Evolutionary conservation across 2,329 filamentous ascomycete species (phyloP), one percentile per base, ranked within the genome.

Genomic region (Ascochyta pisi): DNA sequence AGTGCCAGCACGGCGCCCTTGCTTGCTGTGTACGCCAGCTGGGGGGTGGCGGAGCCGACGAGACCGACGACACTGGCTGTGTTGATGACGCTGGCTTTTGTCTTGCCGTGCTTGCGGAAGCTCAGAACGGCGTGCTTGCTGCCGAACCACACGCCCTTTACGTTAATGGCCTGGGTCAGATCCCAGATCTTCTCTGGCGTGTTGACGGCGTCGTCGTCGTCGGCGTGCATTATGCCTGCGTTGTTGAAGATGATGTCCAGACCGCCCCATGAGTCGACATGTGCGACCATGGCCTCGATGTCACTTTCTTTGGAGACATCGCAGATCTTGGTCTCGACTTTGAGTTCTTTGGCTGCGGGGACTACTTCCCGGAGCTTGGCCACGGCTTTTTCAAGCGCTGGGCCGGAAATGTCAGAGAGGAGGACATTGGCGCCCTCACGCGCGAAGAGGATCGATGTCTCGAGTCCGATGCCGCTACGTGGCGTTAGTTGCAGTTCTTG

Each of bases 61-160:
- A 96, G 83, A 3, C 92, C 92, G 42, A 96, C 92, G 44, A 96
- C 89, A 42, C 89, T 93, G 24, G 92, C 92, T 3, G 92, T 96
- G 83, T 96, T 96, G 84, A 96, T 93, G 77, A 97, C 87, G 77
- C 88, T 92, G 47, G 86, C 91, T 67, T 84, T 86, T 40, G 81
- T 85, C 86, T 97, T 97, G 51, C 85, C 84, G 82, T 96, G 83
- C 67, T 86, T 87, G 63, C 92, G 89, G 68, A 97, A 83, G 40
- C 90, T 86, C 46, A 94, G 82, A 26, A 97, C 88, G 6, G 93
- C 92, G 76, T 96, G 91, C 83, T 96, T 97, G 84, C 87, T 89
- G 58, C 93, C 93, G 76, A 86, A 97, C 93, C 93, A 96, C n/a
- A 97, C 93, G 39, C 93, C 93, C 85, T 97, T 97, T 77, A 96